Conservation (phyloP, 305 asterid species). For the Withania somnifera region DNA sequence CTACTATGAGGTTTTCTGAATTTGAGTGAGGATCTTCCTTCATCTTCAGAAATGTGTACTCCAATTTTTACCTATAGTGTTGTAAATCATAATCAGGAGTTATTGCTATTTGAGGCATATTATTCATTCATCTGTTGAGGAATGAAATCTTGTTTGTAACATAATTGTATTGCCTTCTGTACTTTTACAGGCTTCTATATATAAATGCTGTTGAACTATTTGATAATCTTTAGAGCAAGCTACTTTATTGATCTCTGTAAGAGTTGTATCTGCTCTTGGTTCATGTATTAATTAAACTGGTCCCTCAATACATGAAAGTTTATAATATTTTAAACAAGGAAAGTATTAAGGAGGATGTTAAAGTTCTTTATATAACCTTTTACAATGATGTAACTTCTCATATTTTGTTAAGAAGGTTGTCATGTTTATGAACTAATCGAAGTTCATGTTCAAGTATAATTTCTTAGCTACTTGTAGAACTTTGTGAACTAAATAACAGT, state of each 20-base stretch:
- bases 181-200: background rate
- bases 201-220: background rate
- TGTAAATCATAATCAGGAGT: constrained; percentile 3
- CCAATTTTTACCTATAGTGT: background rate
- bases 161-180: background rate
- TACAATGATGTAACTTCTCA: too few species aligned
- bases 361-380: background rate
- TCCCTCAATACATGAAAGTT: background rate
- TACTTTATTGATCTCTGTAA: background rate
- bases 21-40: background rate
- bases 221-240: background rate
- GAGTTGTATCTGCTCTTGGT: too few species aligned
- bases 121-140: background rate
- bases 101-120: too few species aligned
- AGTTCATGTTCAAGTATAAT: too few species aligned
- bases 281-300: background rate
- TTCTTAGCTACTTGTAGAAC: too few species aligned
- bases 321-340: background rate
- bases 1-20: background rate
- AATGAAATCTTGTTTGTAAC: background rate
- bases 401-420: too few species aligned
- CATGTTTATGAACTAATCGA: too few species aligned
- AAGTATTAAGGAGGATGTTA: background rate
- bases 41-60: background rate
- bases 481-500: too few species aligned